phyloP scores from a whole-genome alignment of 306 rosid species.

The Rosa lucieae region DNA sequence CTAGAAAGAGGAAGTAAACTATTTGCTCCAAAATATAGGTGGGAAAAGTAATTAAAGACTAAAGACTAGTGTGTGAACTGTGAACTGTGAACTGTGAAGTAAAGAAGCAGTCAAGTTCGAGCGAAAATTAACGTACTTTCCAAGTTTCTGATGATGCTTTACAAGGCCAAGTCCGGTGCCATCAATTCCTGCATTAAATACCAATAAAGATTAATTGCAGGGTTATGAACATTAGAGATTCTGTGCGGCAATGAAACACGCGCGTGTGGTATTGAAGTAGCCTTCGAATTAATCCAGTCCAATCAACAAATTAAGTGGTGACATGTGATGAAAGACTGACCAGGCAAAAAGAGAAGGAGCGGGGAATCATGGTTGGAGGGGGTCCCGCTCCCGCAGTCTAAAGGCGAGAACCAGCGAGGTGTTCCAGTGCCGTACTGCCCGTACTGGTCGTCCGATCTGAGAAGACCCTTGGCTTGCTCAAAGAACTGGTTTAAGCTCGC shows the following conservation, averaged over 20 bases:
- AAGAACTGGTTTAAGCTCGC: conserved; percentile 42
- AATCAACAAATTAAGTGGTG: no score
- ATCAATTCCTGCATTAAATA: conserved; percentile 59
- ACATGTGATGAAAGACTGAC: conserved; percentile 13
- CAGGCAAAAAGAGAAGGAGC: conserved; percentile 73
- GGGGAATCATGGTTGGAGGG: conserved; percentile 50
- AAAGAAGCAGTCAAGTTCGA: not conserved
- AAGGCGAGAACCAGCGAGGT: conserved; percentile 91
- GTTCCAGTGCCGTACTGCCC: conserved; percentile 36
- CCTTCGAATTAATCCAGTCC: not conserved
- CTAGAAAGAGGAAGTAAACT: not conserved
- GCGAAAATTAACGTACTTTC: conserved; percentile 48
- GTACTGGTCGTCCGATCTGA: conserved; percentile 30
- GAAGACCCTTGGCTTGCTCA: conserved; percentile 45
- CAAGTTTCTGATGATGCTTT: conserved; percentile 61
- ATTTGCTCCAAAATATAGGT: not conserved
- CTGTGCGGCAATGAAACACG: no score
- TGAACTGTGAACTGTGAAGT: not conserved
- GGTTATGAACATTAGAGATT: no score
- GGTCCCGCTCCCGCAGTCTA: conserved; percentile 49
- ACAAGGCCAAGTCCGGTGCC: conserved; percentile 85
- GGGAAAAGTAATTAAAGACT: not conserved
- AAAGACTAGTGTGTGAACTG: not conserved
- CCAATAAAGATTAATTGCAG: not conserved
- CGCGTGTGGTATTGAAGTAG: no score